Percentiles rank a stretch among this genome's conserved stretches.
Evolutionary conservation across 1,139 yeast genomes (phyloP).

Genomic region (Hemisphaericaspora subhashii): DNA sequence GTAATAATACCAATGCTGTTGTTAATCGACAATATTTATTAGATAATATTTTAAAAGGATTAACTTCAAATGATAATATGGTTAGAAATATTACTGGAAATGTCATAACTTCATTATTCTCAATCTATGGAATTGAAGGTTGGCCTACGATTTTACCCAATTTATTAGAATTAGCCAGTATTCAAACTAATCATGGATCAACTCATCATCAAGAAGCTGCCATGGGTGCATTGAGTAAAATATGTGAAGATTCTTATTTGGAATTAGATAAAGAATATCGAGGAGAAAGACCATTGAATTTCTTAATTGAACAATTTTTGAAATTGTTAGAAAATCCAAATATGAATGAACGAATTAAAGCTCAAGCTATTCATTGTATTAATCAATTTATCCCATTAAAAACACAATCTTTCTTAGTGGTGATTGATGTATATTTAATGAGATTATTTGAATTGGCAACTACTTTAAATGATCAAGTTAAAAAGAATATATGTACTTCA

Average conservation of each 20-base stretch:
- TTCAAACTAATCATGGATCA: conserved; percentile 1
- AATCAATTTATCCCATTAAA: conserved; percentile 74
- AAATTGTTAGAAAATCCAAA: conserved; percentile 40
- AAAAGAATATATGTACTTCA: conserved; percentile 75
- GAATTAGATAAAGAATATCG: conserved; percentile 59
- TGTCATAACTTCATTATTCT: conserved; percentile 79
- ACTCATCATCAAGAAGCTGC: conserved; percentile 58
- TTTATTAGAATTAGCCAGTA: conserved; percentile 56
- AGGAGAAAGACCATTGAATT: conserved; percentile 69
- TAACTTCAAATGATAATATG: conserved; percentile 55
- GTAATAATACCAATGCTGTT: no score
- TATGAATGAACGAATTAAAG: conserved; percentile 50
- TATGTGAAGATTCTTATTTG: conserved; percentile 79
- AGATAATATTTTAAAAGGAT: conserved; percentile 65
- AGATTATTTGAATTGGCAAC: conserved; percentile 65
- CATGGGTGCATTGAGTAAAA: conserved; percentile 76
- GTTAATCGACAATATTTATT: conserved; percentile 54
- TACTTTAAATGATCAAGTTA: conserved; percentile 59
- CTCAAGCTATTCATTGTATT: conserved; percentile 69
- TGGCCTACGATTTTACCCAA: conserved; percentile 80
- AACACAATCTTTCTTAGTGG: conserved; percentile 62
- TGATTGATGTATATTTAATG: conserved; percentile 64
- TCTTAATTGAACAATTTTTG: conserved; percentile 65
- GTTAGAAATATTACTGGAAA: conserved; percentile 89
- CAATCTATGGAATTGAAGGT: conserved; percentile 63